Conservation (phyloP, 768 basidiomycete genomes). For the Imleria badia region DNA sequence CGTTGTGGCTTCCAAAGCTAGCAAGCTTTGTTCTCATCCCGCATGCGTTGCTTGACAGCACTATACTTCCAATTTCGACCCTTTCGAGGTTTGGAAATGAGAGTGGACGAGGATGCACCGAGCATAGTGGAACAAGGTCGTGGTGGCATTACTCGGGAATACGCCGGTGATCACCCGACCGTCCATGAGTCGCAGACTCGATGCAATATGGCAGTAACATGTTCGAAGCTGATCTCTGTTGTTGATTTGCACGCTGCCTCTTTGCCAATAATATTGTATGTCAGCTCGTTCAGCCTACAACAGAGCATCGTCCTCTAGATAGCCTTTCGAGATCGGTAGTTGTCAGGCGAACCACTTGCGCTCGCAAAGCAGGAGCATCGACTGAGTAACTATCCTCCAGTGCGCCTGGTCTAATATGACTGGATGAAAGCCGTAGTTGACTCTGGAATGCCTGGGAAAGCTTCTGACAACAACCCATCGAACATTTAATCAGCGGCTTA, state of each 20-base stretch:
- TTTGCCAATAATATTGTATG: neutral
- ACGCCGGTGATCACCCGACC: conserved; percentile 51
- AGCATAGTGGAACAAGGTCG: conserved; percentile 85
- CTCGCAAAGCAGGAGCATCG: too few species aligned
- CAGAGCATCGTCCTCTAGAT: neutral
- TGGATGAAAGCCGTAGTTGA: too few species aligned
- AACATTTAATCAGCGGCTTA: too few species aligned
- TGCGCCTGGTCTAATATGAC: too few species aligned
- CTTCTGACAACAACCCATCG: too few species aligned
- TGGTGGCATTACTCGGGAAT: conserved; percentile 86
- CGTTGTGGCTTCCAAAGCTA: conserved; percentile 22
- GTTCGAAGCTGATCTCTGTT: conserved; percentile 34
- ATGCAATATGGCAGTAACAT: neutral
- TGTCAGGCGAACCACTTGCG: neutral
- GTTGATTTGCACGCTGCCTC: neutral
- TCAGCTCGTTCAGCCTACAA: neutral
- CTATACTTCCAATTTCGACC: conserved; percentile 73
- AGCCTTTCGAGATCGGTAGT: neutral
- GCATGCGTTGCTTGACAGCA: conserved; percentile 39
- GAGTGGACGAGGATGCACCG: conserved; percentile 76
- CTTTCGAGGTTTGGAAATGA: conserved; percentile 79
- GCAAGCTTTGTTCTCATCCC: conserved; percentile 1
- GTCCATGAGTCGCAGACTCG: neutral
- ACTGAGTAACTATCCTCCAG: too few species aligned
- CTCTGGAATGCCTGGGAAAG: too few species aligned